Conservation (phyloP, 306 rosid genomes). For the Fragaria iinumae region DNA sequence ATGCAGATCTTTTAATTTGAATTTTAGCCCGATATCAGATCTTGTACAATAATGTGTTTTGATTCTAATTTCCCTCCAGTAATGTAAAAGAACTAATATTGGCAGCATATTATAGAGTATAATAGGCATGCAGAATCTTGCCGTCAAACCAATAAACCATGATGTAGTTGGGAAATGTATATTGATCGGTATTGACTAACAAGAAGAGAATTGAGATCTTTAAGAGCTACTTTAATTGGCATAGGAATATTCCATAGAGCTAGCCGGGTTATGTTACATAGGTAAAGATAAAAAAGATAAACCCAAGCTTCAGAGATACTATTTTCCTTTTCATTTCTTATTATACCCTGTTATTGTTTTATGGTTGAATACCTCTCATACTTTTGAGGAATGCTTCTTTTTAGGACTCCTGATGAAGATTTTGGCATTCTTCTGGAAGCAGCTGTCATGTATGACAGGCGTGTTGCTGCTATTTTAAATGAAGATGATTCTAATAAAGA, state of each 20-base stretch:
- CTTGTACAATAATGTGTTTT: not conserved
- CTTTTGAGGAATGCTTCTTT: conserved; percentile 11
- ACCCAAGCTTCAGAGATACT: not conserved
- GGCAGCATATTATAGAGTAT: not conserved
- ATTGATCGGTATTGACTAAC: no score
- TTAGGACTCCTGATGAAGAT: conserved; percentile 95
- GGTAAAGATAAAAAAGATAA: no score
- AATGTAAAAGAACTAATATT: no score
- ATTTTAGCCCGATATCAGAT: not conserved
- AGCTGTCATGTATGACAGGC: conserved; percentile 96
- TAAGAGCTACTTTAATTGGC: not conserved
- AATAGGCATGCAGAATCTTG: not conserved
- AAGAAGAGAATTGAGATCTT: not conserved
- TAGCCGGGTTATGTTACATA: not conserved
- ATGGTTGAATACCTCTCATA: not conserved
- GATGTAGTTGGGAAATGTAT: not conserved
- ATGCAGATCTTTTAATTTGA: not conserved
- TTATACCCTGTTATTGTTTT: not conserved
- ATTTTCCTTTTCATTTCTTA: not conserved
- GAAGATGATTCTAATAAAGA: conserved; percentile 86
- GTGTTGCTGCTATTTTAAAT: conserved; percentile 82
- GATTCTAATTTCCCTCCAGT: not conserved
- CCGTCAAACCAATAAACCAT: not conserved
- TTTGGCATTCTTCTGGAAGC: conserved; percentile 92
- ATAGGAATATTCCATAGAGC: not conserved